phyloP scores from a whole-genome alignment of 768 basidiomycete species.

The Coprinellus micaceus region DNA sequence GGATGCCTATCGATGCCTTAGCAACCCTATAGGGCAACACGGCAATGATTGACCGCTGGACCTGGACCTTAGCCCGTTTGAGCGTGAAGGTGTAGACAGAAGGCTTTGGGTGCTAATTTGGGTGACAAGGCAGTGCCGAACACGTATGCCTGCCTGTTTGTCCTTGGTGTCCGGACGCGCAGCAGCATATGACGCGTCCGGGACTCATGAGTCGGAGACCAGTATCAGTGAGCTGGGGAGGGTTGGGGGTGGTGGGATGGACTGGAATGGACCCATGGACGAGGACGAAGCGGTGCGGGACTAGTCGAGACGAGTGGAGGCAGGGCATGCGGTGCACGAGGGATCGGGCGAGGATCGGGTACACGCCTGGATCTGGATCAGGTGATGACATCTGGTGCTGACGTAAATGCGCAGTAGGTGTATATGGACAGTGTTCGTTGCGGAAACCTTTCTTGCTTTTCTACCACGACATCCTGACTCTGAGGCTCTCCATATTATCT shows the following conservation, averaged over 20 bases:
- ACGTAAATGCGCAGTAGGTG: conserved; percentile 30
- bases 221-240: too few relatives aligned
- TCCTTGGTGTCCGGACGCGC: background rate
- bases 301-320: too few relatives aligned
- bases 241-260: background rate
- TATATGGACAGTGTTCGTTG: conserved; percentile 23
- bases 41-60: background rate
- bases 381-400: conserved; percentile 2
- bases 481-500: conserved; percentile 19
- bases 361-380: background rate
- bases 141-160: background rate
- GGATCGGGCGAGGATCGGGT: too few relatives aligned
- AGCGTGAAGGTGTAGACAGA: background rate
- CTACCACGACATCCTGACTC: conserved; percentile 28
- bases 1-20: too few relatives aligned
- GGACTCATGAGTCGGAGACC: too few relatives aligned
- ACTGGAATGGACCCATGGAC: background rate
- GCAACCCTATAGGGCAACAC: background rate
- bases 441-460: conserved; percentile 20
- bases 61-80: background rate
- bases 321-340: too few relatives aligned
- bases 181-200: background rate
- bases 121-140: background rate
- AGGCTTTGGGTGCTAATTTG: background rate
- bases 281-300: too few relatives aligned